Evolutionary conservation across 352 stramenopile species (phyloP).

Genomic region (Phytophthora megakarya): DNA sequence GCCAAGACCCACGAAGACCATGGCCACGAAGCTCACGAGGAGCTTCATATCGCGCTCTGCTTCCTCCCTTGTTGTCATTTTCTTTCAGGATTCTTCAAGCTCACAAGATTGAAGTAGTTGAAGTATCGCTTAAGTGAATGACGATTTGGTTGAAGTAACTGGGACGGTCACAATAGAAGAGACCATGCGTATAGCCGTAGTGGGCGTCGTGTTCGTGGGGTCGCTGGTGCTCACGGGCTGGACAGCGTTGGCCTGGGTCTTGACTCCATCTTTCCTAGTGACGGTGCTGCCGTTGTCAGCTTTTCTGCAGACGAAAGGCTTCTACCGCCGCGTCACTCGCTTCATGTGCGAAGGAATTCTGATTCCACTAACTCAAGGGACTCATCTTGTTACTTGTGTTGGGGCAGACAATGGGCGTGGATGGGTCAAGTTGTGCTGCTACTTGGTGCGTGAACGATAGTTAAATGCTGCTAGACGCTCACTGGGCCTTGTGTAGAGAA

Average conservation of each 20-base stretch:
- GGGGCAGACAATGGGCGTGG: constrained; percentile 74
- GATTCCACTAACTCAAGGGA: not conserved
- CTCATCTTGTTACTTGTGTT: constrained; percentile 5
- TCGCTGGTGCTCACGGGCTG: constrained; percentile 62
- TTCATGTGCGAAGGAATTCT: constrained; percentile 48
- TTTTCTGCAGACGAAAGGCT: constrained; percentile 27
- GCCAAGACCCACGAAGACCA: constrained; percentile 83
- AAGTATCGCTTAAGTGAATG: not conserved
- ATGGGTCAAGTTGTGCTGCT: constrained; percentile 74
- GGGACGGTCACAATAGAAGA: not conserved
- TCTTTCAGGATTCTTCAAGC: constrained; percentile 23
- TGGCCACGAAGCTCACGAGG: constrained; percentile 78
- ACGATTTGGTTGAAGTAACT: not conserved
- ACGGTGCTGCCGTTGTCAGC: constrained; percentile 38
- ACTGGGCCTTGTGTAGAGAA: constrained; percentile 46
- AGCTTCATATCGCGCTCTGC: constrained; percentile 67
- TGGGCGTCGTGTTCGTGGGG: constrained; percentile 54
- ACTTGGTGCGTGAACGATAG: constrained; percentile 40
- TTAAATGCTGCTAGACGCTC: constrained; percentile 27
- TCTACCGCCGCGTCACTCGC: constrained; percentile 60
- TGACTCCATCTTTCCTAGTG: constrained; percentile 65
- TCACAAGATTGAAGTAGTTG: not conserved
- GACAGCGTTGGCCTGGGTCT: constrained; percentile 51
- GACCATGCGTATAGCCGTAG: constrained; percentile 46
- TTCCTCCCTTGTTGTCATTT: constrained; percentile 31